Conservation (phyloP, 768 basidiomycete genomes). For the Kwoniella pini region DNA sequence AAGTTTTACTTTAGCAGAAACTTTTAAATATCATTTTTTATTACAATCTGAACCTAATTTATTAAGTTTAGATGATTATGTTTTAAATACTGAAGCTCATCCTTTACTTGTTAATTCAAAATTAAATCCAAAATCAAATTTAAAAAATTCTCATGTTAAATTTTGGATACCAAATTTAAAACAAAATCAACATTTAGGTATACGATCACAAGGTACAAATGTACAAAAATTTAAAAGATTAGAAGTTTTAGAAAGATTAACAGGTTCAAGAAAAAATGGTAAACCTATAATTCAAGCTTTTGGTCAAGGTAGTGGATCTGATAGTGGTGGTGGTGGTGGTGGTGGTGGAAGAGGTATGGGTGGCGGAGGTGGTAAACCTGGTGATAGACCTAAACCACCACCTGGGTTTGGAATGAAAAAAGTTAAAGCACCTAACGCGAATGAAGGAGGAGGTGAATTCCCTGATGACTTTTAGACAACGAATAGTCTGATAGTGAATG, state of each 20-base stretch:
- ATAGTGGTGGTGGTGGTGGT: slow-evolving; percentile 1
- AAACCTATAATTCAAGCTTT: background rate
- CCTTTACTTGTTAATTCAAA: slow-evolving; percentile 46
- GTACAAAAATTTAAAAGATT: slow-evolving; percentile 44
- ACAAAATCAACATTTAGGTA: slow-evolving; percentile 31
- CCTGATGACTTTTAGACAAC: background rate
- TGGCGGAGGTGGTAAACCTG: slow-evolving; percentile 42
- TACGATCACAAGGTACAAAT: slow-evolving; percentile 43
- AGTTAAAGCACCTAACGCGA: slow-evolving; percentile 6
- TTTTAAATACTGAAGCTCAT: slow-evolving; percentile 55
- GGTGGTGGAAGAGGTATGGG: slow-evolving; percentile 42
- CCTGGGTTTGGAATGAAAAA: slow-evolving; percentile 13
- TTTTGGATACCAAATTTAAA: slow-evolving; percentile 36
- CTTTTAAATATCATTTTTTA: slow-evolving; percentile 55
- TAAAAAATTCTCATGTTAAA: slow-evolving; percentile 9
- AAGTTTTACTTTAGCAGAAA: slow-evolving; percentile 56
- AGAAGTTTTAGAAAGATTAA: slow-evolving; percentile 11
- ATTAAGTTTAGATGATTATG: slow-evolving; percentile 54
- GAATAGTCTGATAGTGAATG: too few relatives aligned
- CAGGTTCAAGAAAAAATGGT: background rate
- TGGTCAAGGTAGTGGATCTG: slow-evolving; percentile 17
- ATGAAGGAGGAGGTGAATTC: background rate
- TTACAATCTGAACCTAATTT: slow-evolving; percentile 52
- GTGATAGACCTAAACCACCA: slow-evolving; percentile 28
- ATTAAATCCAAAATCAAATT: slow-evolving; percentile 22